A percentile compares a stretch with the other conserved stretches of the same genome.
Conservation (phyloP, 306 rosid species). For the Dryas alaskensis region DNA sequence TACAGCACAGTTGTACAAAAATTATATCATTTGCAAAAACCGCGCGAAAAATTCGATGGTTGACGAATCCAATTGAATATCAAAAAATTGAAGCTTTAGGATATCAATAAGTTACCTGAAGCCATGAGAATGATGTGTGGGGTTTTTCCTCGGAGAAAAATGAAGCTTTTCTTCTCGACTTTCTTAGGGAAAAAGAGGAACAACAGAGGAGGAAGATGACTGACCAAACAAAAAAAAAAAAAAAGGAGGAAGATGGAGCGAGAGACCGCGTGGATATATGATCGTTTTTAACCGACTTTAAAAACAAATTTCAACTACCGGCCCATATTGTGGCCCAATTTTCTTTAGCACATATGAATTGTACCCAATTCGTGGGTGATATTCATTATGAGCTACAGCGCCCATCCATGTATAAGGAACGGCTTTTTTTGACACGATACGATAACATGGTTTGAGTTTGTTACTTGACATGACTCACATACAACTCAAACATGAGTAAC, state of each 20-base stretch:
- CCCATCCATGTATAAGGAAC: too few species aligned
- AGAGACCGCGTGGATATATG: not conserved
- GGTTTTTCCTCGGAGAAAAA: not conserved
- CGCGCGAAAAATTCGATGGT: not conserved
- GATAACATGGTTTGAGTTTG: too few species aligned
- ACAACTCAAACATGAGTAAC: too few species aligned
- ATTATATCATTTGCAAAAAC: not conserved
- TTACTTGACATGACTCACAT: too few species aligned
- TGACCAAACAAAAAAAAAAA: not conserved
- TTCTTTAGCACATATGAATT: not conserved
- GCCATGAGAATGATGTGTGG: slow-evolving; percentile 44
- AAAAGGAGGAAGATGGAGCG: not conserved
- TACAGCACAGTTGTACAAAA: not conserved
- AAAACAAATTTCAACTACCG: not conserved
- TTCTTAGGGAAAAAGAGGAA: slow-evolving; percentile 17
- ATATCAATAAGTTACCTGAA: slow-evolving; percentile 47
- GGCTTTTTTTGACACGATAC: too few species aligned
- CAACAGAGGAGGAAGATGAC: not conserved
- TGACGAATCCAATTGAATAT: slow-evolving; percentile 1
- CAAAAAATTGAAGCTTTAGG: not conserved
- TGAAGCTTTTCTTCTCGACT: slow-evolving; percentile 4
- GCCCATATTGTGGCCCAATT: not conserved
- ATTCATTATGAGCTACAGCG: not conserved
- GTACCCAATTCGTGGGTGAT: not conserved
- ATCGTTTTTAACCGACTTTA: not conserved